Conservation (phyloP, 2,329 filamentous ascomycete genomes). For the Ophiosphaerella narmari region DNA sequence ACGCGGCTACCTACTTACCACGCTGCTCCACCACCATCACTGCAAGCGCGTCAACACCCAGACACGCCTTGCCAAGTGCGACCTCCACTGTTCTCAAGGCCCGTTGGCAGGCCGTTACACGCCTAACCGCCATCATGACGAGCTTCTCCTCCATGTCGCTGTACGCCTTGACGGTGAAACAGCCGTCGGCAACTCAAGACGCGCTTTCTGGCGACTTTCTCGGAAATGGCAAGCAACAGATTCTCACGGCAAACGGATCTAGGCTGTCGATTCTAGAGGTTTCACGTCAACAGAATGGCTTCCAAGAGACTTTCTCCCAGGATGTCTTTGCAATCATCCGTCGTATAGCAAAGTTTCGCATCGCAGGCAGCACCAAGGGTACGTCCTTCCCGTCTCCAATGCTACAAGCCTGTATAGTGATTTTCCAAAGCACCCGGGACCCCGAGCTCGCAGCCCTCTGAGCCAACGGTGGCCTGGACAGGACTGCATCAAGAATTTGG, state of each 20-base stretch:
- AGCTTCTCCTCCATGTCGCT: conserved; percentile 98
- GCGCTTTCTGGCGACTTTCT: conserved; percentile 94
- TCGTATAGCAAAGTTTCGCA: conserved; percentile 82
- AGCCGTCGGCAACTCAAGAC: conserved; percentile 85
- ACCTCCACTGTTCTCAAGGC: not conserved
- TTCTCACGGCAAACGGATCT: conserved; percentile 90
- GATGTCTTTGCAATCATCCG: conserved; percentile 97
- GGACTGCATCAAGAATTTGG: conserved; percentile 32
- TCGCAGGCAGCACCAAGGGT: conserved; percentile 97
- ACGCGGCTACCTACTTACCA: not conserved
- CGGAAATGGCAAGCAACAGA: conserved; percentile 96
- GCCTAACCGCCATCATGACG: conserved; percentile 69
- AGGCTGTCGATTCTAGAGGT: conserved; percentile 86
- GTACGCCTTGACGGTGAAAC: conserved; percentile 95
- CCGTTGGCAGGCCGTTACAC: not conserved
- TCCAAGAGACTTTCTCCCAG: conserved; percentile 84
- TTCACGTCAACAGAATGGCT: conserved; percentile 81
- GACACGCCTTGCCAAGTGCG: not conserved
- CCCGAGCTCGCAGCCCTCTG: conserved; percentile 27
- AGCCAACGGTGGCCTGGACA: conserved; percentile 31
- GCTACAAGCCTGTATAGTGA: conserved; percentile 53
- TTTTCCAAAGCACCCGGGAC: conserved; percentile 48
- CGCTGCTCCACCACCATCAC: not conserved
- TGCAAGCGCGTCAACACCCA: conserved; percentile 8
- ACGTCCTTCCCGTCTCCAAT: conserved; percentile 51